These are phyloP conservation scores for Penicillium sp. DNA, from an alignment of 2,329 filamentous ascomycete genomes.

Conservation along the genomic window DNA sequence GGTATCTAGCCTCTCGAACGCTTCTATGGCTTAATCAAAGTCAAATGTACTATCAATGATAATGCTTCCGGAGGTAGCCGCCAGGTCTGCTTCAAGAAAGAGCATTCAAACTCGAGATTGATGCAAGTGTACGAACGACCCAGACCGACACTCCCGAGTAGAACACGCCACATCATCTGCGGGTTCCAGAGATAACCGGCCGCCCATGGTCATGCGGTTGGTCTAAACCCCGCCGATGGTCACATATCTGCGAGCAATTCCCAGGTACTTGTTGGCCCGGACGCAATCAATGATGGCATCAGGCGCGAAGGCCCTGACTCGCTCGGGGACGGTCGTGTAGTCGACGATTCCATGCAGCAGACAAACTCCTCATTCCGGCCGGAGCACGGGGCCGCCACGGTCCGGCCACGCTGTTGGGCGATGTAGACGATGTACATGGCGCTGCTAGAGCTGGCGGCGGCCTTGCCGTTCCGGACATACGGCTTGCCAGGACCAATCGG, in stretches of 20 bases:
- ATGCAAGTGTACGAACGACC: background rate
- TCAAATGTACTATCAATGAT: slow-evolving; percentile 2
- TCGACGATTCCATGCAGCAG: background rate
- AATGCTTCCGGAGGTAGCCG: background rate
- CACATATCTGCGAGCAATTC: background rate
- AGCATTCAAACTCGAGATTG: background rate
- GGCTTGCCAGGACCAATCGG: background rate
- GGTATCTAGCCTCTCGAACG: background rate
- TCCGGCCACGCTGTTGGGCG: background rate
- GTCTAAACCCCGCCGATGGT: background rate
- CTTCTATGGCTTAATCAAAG: background rate
- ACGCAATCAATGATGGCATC: slow-evolving; percentile 4
- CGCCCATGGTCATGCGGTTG: background rate
- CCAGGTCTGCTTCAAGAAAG: background rate
- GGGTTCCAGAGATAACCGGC: background rate
- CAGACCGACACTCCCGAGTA: background rate
- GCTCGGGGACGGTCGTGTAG: background rate
- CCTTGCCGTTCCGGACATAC: background rate
- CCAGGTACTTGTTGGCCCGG: background rate
- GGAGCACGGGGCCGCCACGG: background rate
- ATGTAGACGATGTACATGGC: background rate
- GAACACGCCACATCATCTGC: background rate
- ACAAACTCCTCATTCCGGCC: background rate
- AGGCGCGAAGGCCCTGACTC: background rate
- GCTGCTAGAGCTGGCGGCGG: background rate